Base-by-base conservation (phyloP, 2,329 filamentous ascomycete species). In the Talaromyces rugulosus region DNA sequence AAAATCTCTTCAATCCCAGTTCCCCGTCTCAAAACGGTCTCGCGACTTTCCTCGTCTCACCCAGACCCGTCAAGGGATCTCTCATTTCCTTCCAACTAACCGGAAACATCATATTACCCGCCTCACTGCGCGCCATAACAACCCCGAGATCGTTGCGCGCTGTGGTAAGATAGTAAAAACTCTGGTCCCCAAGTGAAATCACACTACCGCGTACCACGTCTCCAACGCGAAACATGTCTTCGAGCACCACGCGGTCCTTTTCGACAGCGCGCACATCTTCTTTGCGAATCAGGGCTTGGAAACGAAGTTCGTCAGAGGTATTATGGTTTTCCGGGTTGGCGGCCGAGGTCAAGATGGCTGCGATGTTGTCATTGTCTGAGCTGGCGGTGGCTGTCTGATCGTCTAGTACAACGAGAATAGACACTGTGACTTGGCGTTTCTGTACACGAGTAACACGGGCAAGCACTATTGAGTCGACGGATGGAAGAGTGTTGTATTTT, bases 261-360 rank as follows among this genome's bases (percentile, higher is more conserved):
- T 99, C 95, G 18, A 95, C 96, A 3, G 92, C 92, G 61, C 95
- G 85, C 36, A 99, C 91, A 73, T 99, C 95, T 78, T 98, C 94
- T 65, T 89, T 87, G 18, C 92, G 85, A 63, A 96, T 92, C 64
- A 96, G 80, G 4, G 90, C 92, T 77, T 92, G 89, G 85, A 93
- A 96, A 44, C 78, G 77, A 11, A 80, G 67, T 68, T 92, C 89
- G 57, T 91, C 89, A 67, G 90, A 72, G 58, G 68, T 79, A 57
- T 72, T 74, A 59, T 76, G 74, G 62, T 77, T 77, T 61, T 77
- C 74, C 3, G 73, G 73, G 60, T 77, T 77, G 11, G 75, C 71
- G 34, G 76, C 71, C 1, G 74, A 73, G 30, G 74, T 69, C 33
- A 77, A 70, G 55, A 76, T 74, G 23, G 75, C 67, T 31, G 70